These are phyloP conservation scores for Penicillium maclennaniae DNA, from an alignment of 495 filamentous ascomycete genomes.

Conservation along the genomic window DNA sequence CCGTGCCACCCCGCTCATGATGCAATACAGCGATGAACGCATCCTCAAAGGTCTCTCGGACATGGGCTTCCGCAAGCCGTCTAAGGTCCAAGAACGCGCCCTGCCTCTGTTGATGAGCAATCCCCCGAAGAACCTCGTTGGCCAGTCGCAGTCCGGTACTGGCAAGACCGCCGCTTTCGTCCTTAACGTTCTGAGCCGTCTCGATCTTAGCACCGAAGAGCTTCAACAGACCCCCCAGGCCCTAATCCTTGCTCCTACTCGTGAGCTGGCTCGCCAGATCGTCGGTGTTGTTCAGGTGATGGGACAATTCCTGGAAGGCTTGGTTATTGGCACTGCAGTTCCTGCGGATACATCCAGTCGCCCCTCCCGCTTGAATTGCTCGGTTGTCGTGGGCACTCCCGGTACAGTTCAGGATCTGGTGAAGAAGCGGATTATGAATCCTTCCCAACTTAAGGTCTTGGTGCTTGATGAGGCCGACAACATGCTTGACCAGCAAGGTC, in stretches of 20 bases:
- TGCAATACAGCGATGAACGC: conserved; percentile 35
- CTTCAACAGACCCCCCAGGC: conserved; percentile 66
- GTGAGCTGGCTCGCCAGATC: conserved; percentile 94
- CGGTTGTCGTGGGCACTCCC: conserved; percentile 88
- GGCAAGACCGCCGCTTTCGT: conserved; percentile 98
- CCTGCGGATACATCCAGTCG: conserved; percentile 64
- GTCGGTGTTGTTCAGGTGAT: conserved; percentile 74
- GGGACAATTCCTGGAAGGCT: conserved; percentile 71
- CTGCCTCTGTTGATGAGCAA: conserved; percentile 80
- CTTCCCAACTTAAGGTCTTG: conserved; percentile 64
- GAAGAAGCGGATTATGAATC: conserved; percentile 62
- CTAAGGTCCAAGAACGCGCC: conserved; percentile 93
- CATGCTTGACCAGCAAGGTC: conserved; percentile 89
- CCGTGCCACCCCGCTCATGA: conserved; percentile 1
- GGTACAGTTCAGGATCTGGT: conserved; percentile 89
- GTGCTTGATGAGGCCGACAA: conserved; percentile 95
- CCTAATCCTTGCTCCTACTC: conserved; percentile 83
- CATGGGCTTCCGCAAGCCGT: conserved; percentile 91
- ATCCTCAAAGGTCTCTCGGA: conserved; percentile 62
- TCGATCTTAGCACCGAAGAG: conserved; percentile 62
- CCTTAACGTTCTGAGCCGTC: conserved; percentile 79
- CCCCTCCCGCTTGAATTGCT: conserved; percentile 58
- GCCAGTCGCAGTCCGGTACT: conserved; percentile 96
- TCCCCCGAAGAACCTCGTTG: conserved; percentile 87
- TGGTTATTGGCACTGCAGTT: conserved; percentile 74